Evolutionary conservation across 306 rosid species (phyloP).

Genomic region (Luffa acutangula): DNA sequence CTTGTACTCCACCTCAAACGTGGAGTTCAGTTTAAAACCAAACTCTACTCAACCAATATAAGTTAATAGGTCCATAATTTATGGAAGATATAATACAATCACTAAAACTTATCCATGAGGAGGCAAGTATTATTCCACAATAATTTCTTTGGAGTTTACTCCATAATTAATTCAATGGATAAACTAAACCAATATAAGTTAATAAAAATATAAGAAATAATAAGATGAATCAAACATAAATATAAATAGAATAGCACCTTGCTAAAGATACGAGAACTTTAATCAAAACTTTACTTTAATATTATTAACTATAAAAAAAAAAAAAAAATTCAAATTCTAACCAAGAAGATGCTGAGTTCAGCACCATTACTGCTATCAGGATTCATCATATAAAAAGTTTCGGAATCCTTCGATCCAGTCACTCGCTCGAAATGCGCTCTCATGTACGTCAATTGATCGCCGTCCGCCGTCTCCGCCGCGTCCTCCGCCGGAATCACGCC

Average conservation of each 20-base stretch:
- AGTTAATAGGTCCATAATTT: too few relatives aligned
- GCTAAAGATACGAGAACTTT: background rate
- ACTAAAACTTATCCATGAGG: too few relatives aligned
- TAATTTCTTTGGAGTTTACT: too few relatives aligned
- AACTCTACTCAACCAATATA: too few relatives aligned
- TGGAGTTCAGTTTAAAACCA: too few relatives aligned
- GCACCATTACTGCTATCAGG: conserved; percentile 59
- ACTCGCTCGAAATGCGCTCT: conserved; percentile 67
- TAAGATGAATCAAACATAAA: background rate
- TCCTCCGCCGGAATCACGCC: conserved; percentile 52
- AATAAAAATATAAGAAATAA: too few relatives aligned
- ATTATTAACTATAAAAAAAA: background rate
- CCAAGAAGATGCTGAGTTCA: conserved; percentile 63
- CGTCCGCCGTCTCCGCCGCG: conserved; percentile 19
- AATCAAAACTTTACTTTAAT: background rate
- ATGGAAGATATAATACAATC: too few relatives aligned
- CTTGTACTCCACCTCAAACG: too few relatives aligned
- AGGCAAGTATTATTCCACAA: too few relatives aligned
- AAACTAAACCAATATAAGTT: too few relatives aligned
- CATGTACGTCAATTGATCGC: conserved; percentile 63
- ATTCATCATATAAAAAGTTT: conserved; percentile 74
- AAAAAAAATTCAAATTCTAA: conserved; percentile 33
- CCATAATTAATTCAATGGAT: too few relatives aligned
- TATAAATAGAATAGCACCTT: background rate
- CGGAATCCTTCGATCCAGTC: conserved; percentile 72